phyloP scores from a whole-genome alignment of 768 basidiomycete genomes.

The Strobilomyces dryophilus region DNA sequence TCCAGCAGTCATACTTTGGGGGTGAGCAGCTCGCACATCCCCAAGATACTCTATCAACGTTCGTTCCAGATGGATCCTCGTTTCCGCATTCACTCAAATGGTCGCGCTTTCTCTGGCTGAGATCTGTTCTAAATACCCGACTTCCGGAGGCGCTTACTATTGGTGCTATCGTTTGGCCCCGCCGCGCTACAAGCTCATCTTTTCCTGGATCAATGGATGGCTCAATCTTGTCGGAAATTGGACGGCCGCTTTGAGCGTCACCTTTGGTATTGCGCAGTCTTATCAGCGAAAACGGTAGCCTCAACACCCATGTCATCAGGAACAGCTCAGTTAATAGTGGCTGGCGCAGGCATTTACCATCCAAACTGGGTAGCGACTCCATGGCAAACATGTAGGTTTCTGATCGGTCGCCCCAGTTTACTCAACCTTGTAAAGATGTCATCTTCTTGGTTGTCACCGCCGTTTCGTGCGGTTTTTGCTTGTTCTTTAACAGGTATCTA shows the following conservation, averaged over 20 bases:
- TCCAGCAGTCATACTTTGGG: slow-evolving; percentile 56
- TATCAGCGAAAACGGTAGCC: not conserved
- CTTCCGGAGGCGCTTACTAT: slow-evolving; percentile 60
- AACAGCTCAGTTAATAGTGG: slow-evolving; percentile 56
- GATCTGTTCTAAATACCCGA: slow-evolving; percentile 58
- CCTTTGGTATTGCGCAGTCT: slow-evolving; percentile 40
- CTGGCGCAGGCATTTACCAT: slow-evolving; percentile 54
- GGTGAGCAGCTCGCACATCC: slow-evolving; percentile 31
- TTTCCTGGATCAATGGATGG: slow-evolving; percentile 70
- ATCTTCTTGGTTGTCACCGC: slow-evolving; percentile 53
- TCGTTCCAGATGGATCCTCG: slow-evolving; percentile 43
- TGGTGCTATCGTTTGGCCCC: slow-evolving; percentile 62
- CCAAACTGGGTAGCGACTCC: slow-evolving; percentile 54
- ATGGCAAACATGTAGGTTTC: slow-evolving; percentile 55
- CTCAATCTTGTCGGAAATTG: slow-evolving; percentile 64
- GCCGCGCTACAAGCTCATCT: slow-evolving; percentile 44
- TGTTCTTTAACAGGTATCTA: slow-evolving; percentile 52
- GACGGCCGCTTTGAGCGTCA: slow-evolving; percentile 63
- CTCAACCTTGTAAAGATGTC: slow-evolving; percentile 35
- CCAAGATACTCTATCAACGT: not conserved
- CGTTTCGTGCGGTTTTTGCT: slow-evolving; percentile 45
- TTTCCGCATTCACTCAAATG: slow-evolving; percentile 46
- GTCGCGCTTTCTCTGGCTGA: slow-evolving; percentile 55
- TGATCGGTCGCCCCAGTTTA: not conserved
- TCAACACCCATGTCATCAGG: slow-evolving; percentile 31